Conservation (phyloP, 2,329 filamentous ascomycete genomes). For the Hymenoscyphus occultus region DNA sequence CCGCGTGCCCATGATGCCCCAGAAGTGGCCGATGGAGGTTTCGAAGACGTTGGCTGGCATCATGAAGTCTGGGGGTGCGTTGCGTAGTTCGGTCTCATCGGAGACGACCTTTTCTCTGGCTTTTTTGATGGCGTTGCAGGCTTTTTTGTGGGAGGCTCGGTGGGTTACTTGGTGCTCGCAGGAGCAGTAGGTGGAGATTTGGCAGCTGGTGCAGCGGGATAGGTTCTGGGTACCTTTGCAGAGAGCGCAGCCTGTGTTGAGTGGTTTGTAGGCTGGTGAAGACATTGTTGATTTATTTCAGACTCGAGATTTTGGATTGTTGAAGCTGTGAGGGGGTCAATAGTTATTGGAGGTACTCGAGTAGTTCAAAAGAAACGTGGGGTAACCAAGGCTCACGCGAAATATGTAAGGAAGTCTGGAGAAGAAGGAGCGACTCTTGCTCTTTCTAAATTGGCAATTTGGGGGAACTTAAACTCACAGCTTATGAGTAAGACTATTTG, state of each 20-base stretch:
- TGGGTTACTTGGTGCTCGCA: slow-evolving; percentile 43
- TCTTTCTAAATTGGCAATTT: too few relatives aligned
- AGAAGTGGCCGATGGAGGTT: slow-evolving; percentile 42
- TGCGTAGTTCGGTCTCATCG: slow-evolving; percentile 42
- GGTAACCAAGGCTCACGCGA: too few relatives aligned
- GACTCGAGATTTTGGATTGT: too few relatives aligned
- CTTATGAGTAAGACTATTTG: too few relatives aligned
- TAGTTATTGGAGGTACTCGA: too few relatives aligned
- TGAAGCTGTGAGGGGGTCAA: too few relatives aligned
- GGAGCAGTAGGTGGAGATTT: slow-evolving; percentile 45
- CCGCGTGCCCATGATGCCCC: slow-evolving; percentile 41
- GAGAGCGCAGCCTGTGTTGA: not conserved
- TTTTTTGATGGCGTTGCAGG: slow-evolving; percentile 41
- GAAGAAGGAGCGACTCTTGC: too few relatives aligned
- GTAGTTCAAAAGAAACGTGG: too few relatives aligned
- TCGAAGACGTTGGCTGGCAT: slow-evolving; percentile 40
- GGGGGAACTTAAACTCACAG: too few relatives aligned
- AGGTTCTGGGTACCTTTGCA: slow-evolving; percentile 28
- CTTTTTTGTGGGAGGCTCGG: slow-evolving; percentile 39
- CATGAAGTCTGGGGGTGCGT: slow-evolving; percentile 30
- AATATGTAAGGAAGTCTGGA: too few relatives aligned
- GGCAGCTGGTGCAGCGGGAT: slow-evolving; percentile 43
- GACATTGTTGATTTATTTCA: too few relatives aligned
- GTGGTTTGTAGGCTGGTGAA: not conserved
- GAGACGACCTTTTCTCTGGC: slow-evolving; percentile 30